Percentiles rank a stretch among this genome's conserved stretches.
phyloP scores from a whole-genome alignment of 768 basidiomycete species.

The Mycena galopus region DNA sequence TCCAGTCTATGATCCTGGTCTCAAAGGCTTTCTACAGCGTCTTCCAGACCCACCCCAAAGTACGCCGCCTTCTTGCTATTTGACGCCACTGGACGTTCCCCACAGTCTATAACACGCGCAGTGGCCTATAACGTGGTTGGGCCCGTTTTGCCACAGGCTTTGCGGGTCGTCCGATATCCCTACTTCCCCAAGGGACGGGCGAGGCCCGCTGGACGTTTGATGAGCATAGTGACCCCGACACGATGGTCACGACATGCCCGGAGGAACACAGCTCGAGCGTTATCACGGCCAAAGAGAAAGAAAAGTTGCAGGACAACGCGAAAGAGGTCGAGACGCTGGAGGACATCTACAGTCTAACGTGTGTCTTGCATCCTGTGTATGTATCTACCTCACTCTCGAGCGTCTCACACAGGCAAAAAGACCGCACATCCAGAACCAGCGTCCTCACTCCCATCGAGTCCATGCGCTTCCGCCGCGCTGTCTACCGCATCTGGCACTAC shows the following conservation, averaged over 20 bases:
- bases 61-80: not conserved
- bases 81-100: not conserved
- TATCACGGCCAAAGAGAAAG: conserved; percentile 19
- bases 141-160: conserved; percentile 41
- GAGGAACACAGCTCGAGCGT: not conserved
- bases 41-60: conserved; percentile 39
- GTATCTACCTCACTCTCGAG: not conserved
- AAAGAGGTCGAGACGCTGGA: conserved; percentile 33
- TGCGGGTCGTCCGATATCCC: conserved; percentile 35
- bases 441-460: conserved; percentile 39
- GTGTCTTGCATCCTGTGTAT: conserved; percentile 21
- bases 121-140: conserved; percentile 45
- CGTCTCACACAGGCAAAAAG: not conserved
- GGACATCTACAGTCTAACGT: conserved; percentile 42
- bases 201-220: not conserved
- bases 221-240: not conserved
- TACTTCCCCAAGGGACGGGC: conserved; percentile 19
- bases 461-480: conserved; percentile 38
- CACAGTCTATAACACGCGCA: conserved; percentile 13
- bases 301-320: conserved; percentile 17
- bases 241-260: conserved; percentile 5
- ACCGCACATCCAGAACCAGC: conserved; percentile 27
- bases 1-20: conserved; percentile 34
- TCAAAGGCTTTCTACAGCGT: conserved; percentile 40
- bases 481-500: conserved; percentile 33